Evolutionary conservation across 129 eudicot genomes (phyloP).

Genomic region (Apium graveolens): DNA sequence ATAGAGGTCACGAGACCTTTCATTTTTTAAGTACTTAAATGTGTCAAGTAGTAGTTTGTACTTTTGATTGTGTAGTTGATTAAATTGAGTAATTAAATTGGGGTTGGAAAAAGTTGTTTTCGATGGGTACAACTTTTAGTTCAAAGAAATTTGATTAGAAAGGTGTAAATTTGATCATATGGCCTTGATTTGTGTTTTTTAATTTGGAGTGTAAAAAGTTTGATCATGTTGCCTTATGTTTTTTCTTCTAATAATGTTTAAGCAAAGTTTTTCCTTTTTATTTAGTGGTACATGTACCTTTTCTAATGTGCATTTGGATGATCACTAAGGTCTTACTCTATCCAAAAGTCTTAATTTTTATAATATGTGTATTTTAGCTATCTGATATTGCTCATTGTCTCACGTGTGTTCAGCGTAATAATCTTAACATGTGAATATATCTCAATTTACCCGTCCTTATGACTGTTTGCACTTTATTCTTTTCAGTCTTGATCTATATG

Average conservation of each 20-base stretch:
- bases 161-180: background rate
- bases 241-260: background rate
- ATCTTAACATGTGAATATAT: too few species aligned
- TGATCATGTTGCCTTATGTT: background rate
- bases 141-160: background rate
- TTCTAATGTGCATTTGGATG: background rate
- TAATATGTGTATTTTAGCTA: too few species aligned
- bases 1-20: too few species aligned
- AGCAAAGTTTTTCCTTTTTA: background rate
- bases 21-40: too few species aligned
- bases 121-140: background rate
- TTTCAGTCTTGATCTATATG: too few species aligned
- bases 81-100: background rate
- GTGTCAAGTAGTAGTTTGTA: background rate
- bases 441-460: too few species aligned
- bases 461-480: too few species aligned
- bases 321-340: background rate
- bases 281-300: background rate
- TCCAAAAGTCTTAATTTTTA: too few species aligned
- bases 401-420: too few species aligned
- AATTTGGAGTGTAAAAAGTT: background rate
- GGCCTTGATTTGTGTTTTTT: background rate
- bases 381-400: too few species aligned
- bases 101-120: background rate
- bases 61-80: background rate